Evolutionary conservation across 1,284 basidiomycete species (phyloP).

Genomic region (Irpex rosettiformis): DNA sequence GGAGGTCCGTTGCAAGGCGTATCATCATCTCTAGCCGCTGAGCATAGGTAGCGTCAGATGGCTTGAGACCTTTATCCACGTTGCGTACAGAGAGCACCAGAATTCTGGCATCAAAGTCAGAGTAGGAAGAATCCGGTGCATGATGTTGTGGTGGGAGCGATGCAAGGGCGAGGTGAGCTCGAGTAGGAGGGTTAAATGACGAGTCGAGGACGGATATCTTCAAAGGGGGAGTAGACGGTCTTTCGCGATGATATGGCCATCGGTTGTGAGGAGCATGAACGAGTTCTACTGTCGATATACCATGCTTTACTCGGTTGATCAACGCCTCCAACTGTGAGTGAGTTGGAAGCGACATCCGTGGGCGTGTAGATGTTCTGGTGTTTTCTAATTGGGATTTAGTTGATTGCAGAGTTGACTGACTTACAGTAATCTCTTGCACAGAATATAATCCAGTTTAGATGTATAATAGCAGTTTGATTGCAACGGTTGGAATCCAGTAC

Average conservation of each 20-base stretch:
- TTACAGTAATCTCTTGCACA: not conserved
- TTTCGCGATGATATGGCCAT: constrained; percentile 45
- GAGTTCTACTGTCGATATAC: constrained; percentile 46
- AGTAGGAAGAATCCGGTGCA: not conserved
- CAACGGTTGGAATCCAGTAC: not conserved
- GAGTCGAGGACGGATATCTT: constrained; percentile 79
- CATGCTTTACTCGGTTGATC: constrained; percentile 18
- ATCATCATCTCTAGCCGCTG: constrained; percentile 86
- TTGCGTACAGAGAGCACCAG: constrained; percentile 87
- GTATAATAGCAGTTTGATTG: not conserved
- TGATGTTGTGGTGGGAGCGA: constrained; percentile 35
- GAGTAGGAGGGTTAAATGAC: constrained; percentile 92
- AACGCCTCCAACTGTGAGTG: constrained; percentile 12
- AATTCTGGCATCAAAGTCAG: constrained; percentile 71
- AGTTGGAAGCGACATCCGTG: constrained; percentile 6
- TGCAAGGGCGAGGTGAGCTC: constrained; percentile 82
- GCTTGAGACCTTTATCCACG: constrained; percentile 79
- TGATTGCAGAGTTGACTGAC: not conserved
- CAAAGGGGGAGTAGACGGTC: constrained; percentile 24
- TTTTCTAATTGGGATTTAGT: not conserved
- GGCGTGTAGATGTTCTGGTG: not conserved
- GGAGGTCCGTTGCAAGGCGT: constrained; percentile 54
- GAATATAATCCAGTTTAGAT: not conserved
- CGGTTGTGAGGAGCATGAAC: constrained; percentile 47
- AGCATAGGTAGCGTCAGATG: constrained; percentile 67